Evolutionary conservation across 768 basidiomycete genomes (phyloP).

Genomic region (Kwoniella sp.): DNA sequence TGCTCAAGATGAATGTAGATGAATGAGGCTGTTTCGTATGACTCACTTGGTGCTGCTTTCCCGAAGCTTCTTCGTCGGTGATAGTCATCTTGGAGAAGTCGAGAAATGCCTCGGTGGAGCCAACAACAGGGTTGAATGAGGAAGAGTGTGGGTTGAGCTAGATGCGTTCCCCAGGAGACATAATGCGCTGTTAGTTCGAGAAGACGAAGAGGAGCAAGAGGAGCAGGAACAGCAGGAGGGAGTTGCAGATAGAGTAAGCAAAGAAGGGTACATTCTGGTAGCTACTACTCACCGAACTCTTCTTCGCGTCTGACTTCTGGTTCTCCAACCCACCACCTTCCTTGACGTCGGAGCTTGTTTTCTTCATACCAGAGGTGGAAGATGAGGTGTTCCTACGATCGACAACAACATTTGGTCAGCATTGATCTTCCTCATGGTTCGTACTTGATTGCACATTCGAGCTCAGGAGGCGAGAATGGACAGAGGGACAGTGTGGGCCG

Average conservation of each 20-base stretch:
- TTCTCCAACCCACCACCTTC: background rate
- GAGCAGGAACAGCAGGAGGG: background rate
- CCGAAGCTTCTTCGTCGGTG: background rate
- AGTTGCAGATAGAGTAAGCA: background rate
- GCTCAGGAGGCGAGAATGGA: too few species aligned
- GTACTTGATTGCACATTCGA: too few species aligned
- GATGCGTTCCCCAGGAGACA: background rate
- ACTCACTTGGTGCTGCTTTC: background rate
- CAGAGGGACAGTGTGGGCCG: too few species aligned
- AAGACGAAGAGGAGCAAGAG: too few species aligned
- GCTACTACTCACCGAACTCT: conserved; percentile 8
- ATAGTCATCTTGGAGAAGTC: background rate
- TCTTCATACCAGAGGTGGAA: background rate
- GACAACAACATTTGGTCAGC: background rate
- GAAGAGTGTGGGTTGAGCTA: conserved; percentile 21
- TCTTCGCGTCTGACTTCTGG: background rate
- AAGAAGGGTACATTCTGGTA: too few species aligned
- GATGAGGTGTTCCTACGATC: background rate
- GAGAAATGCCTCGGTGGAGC: background rate
- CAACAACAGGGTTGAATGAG: conserved; percentile 11
- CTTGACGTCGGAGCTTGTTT: background rate
- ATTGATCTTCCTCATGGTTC: background rate
- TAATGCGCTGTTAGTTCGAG: background rate
- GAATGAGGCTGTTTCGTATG: background rate
- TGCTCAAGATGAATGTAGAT: background rate